Evolutionary conservation across 75 land plant species (phyloP).

Genomic region (Chamaecyparis obtusa): DNA sequence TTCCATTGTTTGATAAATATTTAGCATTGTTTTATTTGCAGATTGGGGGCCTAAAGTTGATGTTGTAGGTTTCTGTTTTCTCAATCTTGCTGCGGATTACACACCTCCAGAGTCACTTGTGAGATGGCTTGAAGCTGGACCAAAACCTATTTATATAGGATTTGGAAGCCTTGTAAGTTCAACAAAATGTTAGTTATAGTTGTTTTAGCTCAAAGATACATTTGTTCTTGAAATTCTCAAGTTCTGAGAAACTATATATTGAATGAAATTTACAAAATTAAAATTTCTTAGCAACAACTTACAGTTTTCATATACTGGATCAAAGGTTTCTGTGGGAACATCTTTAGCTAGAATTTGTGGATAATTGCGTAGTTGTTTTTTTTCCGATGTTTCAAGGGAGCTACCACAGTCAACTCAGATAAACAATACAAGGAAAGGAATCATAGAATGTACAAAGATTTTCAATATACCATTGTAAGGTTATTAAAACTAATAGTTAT

Average conservation of each 20-base stretch:
- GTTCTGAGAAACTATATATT: neutral
- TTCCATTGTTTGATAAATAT: constrained; percentile 5
- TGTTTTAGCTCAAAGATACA: constrained; percentile 8
- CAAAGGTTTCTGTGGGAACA: neutral
- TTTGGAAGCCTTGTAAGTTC: constrained; percentile 96
- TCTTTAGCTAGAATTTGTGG: neutral
- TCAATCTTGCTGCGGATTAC: constrained; percentile 82
- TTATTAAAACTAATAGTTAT: neutral
- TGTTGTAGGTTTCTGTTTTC: constrained; percentile 99
- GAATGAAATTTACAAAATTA: neutral
- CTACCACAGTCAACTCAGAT: neutral
- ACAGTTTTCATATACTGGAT: neutral
- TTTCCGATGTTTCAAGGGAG: neutral
- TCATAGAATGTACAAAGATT: too few relatives aligned
- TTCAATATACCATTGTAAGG: neutral
- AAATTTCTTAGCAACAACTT: neutral
- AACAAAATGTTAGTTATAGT: neutral
- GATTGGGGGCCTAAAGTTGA: constrained; percentile 97
- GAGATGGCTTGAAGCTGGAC: constrained; percentile 76
- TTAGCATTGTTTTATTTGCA: constrained; percentile 33
- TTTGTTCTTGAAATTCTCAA: neutral
- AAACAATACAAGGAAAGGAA: neutral
- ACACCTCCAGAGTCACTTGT: constrained; percentile 73
- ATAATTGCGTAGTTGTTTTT: neutral
- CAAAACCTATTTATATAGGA: constrained; percentile 86